These are phyloP conservation scores for Pythium utonaiense DNA, from an alignment of 352 stramenopile genomes.

Conservation along the genomic window DNA sequence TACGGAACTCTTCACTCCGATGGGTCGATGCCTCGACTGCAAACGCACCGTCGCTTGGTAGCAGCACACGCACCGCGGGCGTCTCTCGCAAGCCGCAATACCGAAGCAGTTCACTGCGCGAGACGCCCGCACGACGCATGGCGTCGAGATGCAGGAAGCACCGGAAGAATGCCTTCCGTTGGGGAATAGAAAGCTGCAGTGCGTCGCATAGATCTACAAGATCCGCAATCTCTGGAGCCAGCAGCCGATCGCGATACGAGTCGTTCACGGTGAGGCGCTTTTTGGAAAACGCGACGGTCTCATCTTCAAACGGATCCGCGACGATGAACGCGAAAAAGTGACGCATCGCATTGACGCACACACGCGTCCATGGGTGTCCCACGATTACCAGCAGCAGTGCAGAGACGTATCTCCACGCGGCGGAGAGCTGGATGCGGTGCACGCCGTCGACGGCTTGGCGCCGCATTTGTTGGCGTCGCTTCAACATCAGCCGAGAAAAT, in stretches of 20 bases:
- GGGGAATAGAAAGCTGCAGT: conserved; percentile 39
- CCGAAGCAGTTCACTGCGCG: conserved; percentile 46
- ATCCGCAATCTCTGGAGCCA: conserved; percentile 54
- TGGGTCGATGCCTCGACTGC: conserved; percentile 29
- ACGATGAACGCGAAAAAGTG: conserved; percentile 35
- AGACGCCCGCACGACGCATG: conserved; percentile 47
- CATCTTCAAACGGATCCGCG: conserved; percentile 44
- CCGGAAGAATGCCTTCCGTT: conserved; percentile 59
- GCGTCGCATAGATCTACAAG: conserved; percentile 55
- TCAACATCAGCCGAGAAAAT: conserved; percentile 2
- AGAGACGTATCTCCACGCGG: not conserved
- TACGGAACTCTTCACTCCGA: conserved; percentile 25
- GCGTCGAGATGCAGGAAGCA: conserved; percentile 63
- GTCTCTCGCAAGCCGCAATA: conserved; percentile 49
- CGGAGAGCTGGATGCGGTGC: not conserved
- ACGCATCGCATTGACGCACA: conserved; percentile 19
- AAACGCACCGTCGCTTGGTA: conserved; percentile 27
- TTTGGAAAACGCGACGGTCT: conserved; percentile 42
- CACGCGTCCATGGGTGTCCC: conserved; percentile 23
- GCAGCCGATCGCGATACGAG: conserved; percentile 56
- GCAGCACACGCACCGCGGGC: conserved; percentile 28
- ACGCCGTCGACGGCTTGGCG: not conserved
- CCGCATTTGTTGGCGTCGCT: not conserved
- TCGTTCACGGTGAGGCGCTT: conserved; percentile 50
- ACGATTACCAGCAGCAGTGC: conserved; percentile 5